A percentile compares a stretch with the other conserved stretches of the same genome.
Evolutionary conservation across 306 rosid genomes (phyloP).

Genomic region (Spatholobus suberectus): DNA sequence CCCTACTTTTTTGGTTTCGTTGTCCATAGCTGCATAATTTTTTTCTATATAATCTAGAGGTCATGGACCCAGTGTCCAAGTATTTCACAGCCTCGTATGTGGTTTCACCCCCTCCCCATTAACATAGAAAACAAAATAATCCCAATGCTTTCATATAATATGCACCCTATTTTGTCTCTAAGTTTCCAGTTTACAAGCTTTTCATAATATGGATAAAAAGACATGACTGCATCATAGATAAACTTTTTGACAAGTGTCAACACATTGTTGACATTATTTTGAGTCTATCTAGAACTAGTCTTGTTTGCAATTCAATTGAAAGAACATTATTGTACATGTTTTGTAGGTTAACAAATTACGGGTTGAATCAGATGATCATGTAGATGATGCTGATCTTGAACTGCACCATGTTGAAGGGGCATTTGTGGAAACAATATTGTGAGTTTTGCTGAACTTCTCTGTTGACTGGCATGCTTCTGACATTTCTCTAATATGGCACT

Average conservation of each 20-base stretch:
- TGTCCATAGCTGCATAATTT: neutral
- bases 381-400: slow-evolving; percentile 69
- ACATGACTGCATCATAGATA: slow-evolving; percentile 6
- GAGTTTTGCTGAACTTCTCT: slow-evolving; percentile 48
- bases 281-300: slow-evolving; percentile 32
- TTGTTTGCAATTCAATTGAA: slow-evolving; percentile 36
- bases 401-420: slow-evolving; percentile 88
- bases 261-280: slow-evolving; percentile 16
- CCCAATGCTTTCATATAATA: neutral
- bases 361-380: slow-evolving; percentile 66
- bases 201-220: slow-evolving; percentile 8
- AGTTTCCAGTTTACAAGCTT: slow-evolving; percentile 3
- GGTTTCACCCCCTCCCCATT: slow-evolving; percentile 20
- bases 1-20: neutral
- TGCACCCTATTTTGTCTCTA: neutral
- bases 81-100: slow-evolving; percentile 7
- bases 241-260: slow-evolving; percentile 17
- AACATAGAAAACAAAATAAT: slow-evolving; percentile 7
- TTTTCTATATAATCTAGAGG: slow-evolving; percentile 26
- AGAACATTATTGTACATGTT: slow-evolving; percentile 11
- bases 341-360: slow-evolving; percentile 80
- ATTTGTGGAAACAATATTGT: slow-evolving; percentile 92
- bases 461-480: slow-evolving; percentile 5
- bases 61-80: slow-evolving; percentile 7
- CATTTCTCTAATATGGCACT: slow-evolving; percentile 23